Evolutionary conservation across 257 asterid species (phyloP).

Genomic region (Solanum arcanum): DNA sequence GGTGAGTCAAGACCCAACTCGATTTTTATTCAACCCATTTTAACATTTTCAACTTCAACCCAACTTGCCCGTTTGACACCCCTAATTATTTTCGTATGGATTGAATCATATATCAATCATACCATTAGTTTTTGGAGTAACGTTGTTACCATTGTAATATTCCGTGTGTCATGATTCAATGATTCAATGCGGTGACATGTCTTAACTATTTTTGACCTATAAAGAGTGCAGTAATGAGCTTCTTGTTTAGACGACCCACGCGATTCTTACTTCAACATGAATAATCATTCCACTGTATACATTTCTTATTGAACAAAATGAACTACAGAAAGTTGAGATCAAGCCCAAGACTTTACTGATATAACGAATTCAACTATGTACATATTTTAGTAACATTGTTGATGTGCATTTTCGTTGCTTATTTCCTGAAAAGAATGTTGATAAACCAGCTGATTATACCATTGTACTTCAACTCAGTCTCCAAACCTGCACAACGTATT

Average conservation of each 20-base stretch:
- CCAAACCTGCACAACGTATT: conserved; percentile 45
- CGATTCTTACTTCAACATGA: background rate
- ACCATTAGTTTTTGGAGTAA: background rate
- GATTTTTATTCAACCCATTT: no score
- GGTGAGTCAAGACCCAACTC: no score
- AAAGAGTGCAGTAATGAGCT: background rate
- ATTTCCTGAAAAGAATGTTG: background rate
- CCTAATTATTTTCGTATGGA: background rate
- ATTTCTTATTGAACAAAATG: background rate
- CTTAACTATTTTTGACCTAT: background rate
- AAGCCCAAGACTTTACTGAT: background rate
- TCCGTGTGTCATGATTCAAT: background rate
- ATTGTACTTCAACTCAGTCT: conserved; percentile 34
- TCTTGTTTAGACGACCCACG: background rate
- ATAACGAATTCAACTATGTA: background rate
- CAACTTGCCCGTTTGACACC: no score
- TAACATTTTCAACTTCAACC: no score
- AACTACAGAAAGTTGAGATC: background rate
- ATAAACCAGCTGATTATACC: background rate
- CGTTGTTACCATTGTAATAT: background rate
- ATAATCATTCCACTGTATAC: background rate
- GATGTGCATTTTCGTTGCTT: background rate
- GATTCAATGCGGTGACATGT: background rate
- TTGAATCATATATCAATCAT: background rate
- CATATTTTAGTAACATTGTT: background rate